These are phyloP conservation scores for Pistacia vera DNA, from an alignment of 345 rosid genomes.

Conservation along the genomic window DNA sequence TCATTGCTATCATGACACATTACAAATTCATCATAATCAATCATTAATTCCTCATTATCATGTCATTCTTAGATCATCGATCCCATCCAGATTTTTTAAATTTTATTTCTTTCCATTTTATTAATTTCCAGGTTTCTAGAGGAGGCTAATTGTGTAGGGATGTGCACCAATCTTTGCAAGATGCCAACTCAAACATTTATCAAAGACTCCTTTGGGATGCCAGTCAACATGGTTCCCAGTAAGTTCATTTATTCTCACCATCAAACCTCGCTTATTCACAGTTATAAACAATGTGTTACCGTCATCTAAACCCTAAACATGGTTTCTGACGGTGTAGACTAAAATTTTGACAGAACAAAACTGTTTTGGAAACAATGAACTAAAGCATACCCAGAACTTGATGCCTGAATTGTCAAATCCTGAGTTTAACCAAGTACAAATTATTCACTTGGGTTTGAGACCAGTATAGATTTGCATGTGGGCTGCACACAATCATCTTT, in stretches of 20 bases:
- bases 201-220: conserved; percentile 77
- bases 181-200: conserved; percentile 79
- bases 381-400: neutral
- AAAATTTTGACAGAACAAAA: neutral
- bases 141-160: conserved; percentile 81
- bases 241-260: conserved; percentile 27
- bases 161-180: conserved; percentile 92
- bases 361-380: neutral
- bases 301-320: neutral
- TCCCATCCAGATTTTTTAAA: neutral
- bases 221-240: conserved; percentile 92
- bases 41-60: conserved; percentile 22
- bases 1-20: conserved; percentile 29
- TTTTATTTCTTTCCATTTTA: neutral
- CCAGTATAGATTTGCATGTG: too few relatives aligned
- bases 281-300: too few relatives aligned
- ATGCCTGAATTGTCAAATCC: too few relatives aligned
- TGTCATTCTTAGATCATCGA: conserved; percentile 30
- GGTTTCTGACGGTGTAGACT: neutral
- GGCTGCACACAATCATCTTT: too few relatives aligned
- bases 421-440: too few relatives aligned
- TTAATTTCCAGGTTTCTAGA: conserved; percentile 70
- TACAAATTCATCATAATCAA: conserved; percentile 15
- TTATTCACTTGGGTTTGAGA: too few relatives aligned
- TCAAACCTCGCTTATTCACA: too few relatives aligned